Conservation (phyloP, 1,284 basidiomycete species). For the Irpex sp. region DNA sequence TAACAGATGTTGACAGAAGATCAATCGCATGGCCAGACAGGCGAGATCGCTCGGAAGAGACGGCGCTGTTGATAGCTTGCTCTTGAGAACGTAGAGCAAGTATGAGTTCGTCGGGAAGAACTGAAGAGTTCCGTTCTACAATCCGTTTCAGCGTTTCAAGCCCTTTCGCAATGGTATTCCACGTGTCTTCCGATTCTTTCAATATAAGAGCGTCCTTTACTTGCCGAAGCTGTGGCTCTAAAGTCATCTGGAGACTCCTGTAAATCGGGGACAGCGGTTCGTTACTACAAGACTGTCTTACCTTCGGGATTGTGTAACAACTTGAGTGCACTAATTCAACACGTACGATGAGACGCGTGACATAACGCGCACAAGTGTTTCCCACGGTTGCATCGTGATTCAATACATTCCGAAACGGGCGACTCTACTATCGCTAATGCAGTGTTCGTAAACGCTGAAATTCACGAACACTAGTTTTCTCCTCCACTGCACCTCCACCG, state of each 20-base stretch:
- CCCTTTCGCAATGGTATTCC: constrained; percentile 69
- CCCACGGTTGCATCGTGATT: too few relatives aligned
- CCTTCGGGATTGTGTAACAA: too few relatives aligned
- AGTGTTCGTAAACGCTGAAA: too few relatives aligned
- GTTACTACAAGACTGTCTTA: too few relatives aligned
- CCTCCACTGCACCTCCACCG: too few relatives aligned
- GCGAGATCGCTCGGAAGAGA: constrained; percentile 75
- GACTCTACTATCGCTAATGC: too few relatives aligned
- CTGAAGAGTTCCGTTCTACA: constrained; percentile 54
- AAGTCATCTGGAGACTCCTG: not conserved
- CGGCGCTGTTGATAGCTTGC: constrained; percentile 54
- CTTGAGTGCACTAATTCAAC: too few relatives aligned
- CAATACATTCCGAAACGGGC: too few relatives aligned
- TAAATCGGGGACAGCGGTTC: too few relatives aligned
- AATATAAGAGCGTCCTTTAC: constrained; percentile 37
- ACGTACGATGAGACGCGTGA: too few relatives aligned
- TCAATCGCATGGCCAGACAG: constrained; percentile 74
- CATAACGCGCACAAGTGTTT: too few relatives aligned
- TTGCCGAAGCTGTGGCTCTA: constrained; percentile 11
- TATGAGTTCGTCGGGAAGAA: constrained; percentile 55
- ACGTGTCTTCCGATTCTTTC: constrained; percentile 80
- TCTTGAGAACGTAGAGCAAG: constrained; percentile 50
- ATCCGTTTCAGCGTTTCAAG: constrained; percentile 52
- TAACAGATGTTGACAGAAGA: constrained; percentile 52
- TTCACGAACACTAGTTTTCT: too few relatives aligned